Percentiles rank a stretch among this genome's conserved stretches.
These are phyloP conservation scores for Irpex sp. DNA, from an alignment of 1,284 basidiomycete genomes.

Conservation along the genomic window DNA sequence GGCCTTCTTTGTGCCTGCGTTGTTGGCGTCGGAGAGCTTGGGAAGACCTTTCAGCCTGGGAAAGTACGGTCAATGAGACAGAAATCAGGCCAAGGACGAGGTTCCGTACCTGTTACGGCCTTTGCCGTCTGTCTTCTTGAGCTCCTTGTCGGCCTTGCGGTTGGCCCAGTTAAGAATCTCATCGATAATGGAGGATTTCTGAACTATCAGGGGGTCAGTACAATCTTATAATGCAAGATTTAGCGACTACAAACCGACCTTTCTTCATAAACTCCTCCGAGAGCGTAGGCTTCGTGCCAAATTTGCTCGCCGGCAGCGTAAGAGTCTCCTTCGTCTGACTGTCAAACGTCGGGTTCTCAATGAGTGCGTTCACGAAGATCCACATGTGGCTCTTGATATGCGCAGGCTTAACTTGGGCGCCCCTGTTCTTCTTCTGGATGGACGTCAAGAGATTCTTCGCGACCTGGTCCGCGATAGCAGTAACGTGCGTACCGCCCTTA, in stretches of 20 bases:
- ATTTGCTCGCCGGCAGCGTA: conserved; percentile 87
- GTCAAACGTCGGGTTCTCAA: conserved; percentile 99
- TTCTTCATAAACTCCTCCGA: conserved; percentile 97
- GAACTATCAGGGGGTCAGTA: conserved; percentile 46
- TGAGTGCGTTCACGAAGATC: conserved; percentile 96
- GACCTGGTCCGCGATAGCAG: conserved; percentile 85
- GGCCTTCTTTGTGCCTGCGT: conserved; percentile 85
- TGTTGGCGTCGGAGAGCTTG: conserved; percentile 97
- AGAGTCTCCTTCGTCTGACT: conserved; percentile 98
- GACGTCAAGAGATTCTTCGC: conserved; percentile 79
- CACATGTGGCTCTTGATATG: conserved; percentile 99
- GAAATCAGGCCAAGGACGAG: no score
- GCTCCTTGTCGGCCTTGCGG: conserved; percentile 93
- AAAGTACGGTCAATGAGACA: background rate
- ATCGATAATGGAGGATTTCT: conserved; percentile 90
- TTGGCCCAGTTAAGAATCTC: conserved; percentile 94
- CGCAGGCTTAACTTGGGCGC: conserved; percentile 84
- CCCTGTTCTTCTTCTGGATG: conserved; percentile 97
- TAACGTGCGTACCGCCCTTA: conserved; percentile 97
- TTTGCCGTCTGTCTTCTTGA: conserved; percentile 95
- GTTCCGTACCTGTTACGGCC: conserved; percentile 79
- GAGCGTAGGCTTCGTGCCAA: conserved; percentile 81
- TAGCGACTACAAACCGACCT: conserved; percentile 43
- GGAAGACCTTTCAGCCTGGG: conserved; percentile 83
- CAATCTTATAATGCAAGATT: background rate